Percentiles rank a stretch among this genome's conserved stretches.
Conservation (phyloP, 1,139 yeast genomes). For the Yamadazyma dushanensis region DNA sequence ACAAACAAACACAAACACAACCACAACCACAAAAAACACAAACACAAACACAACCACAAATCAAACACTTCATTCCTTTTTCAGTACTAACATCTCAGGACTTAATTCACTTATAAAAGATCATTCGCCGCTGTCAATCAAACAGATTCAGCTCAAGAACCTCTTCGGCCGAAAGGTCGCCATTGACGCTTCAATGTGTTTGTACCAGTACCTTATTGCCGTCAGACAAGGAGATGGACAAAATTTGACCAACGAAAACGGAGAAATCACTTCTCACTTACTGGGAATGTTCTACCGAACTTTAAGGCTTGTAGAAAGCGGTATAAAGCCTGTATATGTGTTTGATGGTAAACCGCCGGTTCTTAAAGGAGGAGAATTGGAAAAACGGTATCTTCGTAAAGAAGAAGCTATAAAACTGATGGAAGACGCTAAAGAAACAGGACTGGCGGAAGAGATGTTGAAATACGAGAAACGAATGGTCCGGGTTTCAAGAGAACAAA, state of each 20-base stretch:
- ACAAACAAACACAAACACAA: too few relatives aligned
- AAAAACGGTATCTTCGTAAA: conserved; percentile 75
- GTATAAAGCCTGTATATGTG: conserved; percentile 93
- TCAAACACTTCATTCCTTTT: too few relatives aligned
- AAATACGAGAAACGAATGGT: conserved; percentile 86
- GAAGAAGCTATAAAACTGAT: conserved; percentile 80
- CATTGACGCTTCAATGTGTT: conserved; percentile 86
- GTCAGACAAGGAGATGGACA: conserved; percentile 98
- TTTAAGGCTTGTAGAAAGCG: conserved; percentile 81
- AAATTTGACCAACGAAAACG: conserved; percentile 81
- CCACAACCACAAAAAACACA: too few relatives aligned
- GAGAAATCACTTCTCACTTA: conserved; percentile 92
- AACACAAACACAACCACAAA: too few relatives aligned
- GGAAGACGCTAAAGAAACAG: conserved; percentile 74
- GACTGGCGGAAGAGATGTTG: conserved; percentile 73
- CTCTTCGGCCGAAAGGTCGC: conserved; percentile 95
- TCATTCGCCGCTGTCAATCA: conserved; percentile 82
- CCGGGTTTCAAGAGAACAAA: conserved; percentile 82
- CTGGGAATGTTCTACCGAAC: conserved; percentile 97
- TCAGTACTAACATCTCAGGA: conserved; percentile 35
- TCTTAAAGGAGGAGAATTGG: conserved; percentile 88
- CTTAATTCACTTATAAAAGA: conserved; percentile 80
- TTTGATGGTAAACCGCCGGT: conserved; percentile 97
- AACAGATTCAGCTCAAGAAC: conserved; percentile 77
- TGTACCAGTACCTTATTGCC: conserved; percentile 91